Base-by-base conservation (phyloP, 192 early-diverging fungal genomes). In the Cetraspora pellucida region DNA sequence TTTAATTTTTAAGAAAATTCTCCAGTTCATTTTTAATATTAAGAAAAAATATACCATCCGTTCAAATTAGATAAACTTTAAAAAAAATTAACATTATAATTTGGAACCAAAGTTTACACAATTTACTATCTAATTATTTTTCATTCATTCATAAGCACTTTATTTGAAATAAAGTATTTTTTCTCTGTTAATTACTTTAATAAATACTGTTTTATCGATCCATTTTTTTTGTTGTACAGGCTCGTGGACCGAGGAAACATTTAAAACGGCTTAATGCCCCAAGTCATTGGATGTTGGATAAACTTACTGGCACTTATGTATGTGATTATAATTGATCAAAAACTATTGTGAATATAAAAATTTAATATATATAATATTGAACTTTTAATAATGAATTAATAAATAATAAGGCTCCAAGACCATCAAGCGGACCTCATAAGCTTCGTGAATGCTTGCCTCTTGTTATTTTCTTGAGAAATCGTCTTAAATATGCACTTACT, bases 251-350 rank as follows among this genome's bases (percentile, higher is more conserved):
- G 74, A 97, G 96, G 91, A 98, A 99, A 92, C 98, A 99, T 88
- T 90, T 99, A 92, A 99, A 99, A 95, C 95, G 98, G 80, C 92
- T 99, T 78, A 88, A 87, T 82, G 96, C 98, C 59, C 98, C 98
- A 87, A 96, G 96, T 91, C 96, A 98, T 92, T 99, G 98, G 98
- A 97, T 99, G 96, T 91, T 99, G 82, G 97, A 98, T 95, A 99
- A 99, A 88, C 93, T 99, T 78, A 95, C 96, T 86, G 98, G 98
- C 83, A 97, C 92, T 82, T 95, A 91, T 90, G 87, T 85, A 87
- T 66, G 83, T 84, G 13, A 19, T 54, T 49, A 14, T n/a, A 17
- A 52, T 52, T 17, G 5, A 52, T 52, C 13, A 52, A 17, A 52
- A 17, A 52, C 50, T 13, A 11, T 13, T 52, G 37, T 21, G 66